Base-by-base conservation (phyloP, 176 grass and related monocot genomes). In the Carex parvula region DNA sequence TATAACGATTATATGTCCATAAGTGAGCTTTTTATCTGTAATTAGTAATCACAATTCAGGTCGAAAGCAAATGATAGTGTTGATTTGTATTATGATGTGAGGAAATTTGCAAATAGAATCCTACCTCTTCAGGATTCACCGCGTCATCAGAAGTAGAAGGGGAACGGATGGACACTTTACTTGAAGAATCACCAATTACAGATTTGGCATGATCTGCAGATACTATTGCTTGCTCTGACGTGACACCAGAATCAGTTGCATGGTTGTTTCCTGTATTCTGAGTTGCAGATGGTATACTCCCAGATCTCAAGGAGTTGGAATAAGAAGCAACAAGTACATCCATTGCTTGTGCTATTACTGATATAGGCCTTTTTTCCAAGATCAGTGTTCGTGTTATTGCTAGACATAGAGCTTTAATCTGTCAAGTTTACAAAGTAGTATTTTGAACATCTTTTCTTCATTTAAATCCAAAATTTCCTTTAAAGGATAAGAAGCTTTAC, bases 301-400 rank as follows among this genome's bases (percentile, higher is more conserved):
- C 92, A 32, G 62, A 74, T 90, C 91, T 93, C 64, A 98, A 79
- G 65, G 79, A 89, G 68, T 91, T 86, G 3, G 89, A 90, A 89
- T 98, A 95, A 64, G 89, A 98, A 84, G 90, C 86, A 86, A 98
- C 89, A 84, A 98, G 74, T 57, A 90, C 88, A 91, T 95, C 91
- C 64, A 98, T 98, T 78, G 91, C 91, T 90, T 85, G 92, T 70
- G 83, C 84, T 86, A 92, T 89, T 10, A 85, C 87, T 65, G 70
- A 86, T 82, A 95, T 80, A 4, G 86, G 85, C 69, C 91, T 93
- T 83, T 93, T 90, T 87, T 98, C 96, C 65, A 98, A 78, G 64
- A 98, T 95, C 58, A 95, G 79, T 52, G 91, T 85, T 39, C 91
- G 88, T 64, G 91, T 79, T 87, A 95, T 95, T 89, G 89, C 81